phyloP scores from a whole-genome alignment of 768 basidiomycete species.

The Cantharellus cinnabarinus region DNA sequence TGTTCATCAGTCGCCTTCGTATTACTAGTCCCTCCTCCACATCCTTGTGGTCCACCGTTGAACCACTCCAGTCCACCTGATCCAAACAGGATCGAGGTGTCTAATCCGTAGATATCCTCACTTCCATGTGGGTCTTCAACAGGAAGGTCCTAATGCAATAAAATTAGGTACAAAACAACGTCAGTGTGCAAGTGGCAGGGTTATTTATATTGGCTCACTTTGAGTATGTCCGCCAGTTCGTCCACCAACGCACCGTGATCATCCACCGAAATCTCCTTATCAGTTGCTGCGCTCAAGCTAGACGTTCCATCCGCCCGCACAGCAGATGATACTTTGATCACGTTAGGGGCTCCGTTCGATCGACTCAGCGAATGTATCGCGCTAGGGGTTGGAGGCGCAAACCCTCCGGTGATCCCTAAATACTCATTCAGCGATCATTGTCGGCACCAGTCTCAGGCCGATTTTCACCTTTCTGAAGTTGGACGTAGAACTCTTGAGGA shows the following conservation, averaged over 20 bases:
- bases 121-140: constrained; percentile 23
- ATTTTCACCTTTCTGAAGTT: too few relatives aligned
- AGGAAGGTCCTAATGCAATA: not conserved
- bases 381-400: constrained; percentile 43
- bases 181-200: constrained; percentile 33
- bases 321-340: constrained; percentile 28
- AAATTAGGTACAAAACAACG: constrained; percentile 1
- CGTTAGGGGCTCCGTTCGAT: constrained; percentile 17
- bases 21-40: constrained; percentile 29
- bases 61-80: constrained; percentile 38
- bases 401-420: constrained; percentile 56
- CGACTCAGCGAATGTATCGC: constrained; percentile 33
- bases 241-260: constrained; percentile 25
- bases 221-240: constrained; percentile 41
- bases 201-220: constrained; percentile 10
- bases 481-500: too few relatives aligned
- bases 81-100: constrained; percentile 22
- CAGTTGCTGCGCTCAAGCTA: constrained; percentile 20
- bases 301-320: constrained; percentile 30
- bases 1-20: constrained; percentile 37
- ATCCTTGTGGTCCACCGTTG: constrained; percentile 42
- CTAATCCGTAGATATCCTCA: constrained; percentile 50
- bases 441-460: too few relatives aligned
- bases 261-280: constrained; percentile 21
- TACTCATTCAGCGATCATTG: too few relatives aligned